Evolutionary conservation across 805 yeast genomes (phyloP), one percentile per base, ranked within the genome.

Genomic region (Barnettozyma sucrosica): DNA sequence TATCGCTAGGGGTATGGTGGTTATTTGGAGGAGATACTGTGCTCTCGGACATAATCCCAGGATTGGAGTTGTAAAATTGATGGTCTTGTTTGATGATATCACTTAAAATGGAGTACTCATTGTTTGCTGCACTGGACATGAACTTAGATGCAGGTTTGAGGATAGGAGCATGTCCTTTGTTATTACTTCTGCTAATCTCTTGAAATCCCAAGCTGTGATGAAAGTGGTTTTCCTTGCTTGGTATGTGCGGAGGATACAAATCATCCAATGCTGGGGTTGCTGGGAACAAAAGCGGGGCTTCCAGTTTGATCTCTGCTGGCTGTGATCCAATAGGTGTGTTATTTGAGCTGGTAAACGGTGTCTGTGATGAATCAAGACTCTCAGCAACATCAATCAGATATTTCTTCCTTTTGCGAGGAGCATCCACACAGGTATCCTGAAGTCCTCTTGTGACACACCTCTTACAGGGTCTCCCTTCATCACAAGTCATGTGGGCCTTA

Each of bases 401-500:
- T 64, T 92, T 92, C 67, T 86, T 85, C 52, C 79, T 74, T 66
- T 89, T 89, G 41, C 98, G 70, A 3, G 93, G 93, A 5, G 97
- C 97, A 67, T 93, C 97, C 28, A 78, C 79, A 67, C 98, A 92
- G 0, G 86, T 72, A 14, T 69, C 76, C 2, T 74, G 76, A 14
- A 89, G 66, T 0, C 90, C 92, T 58, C 89, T 73, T 25, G 71
- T 72, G 3, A 84, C 63, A 64, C 99, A 92, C 43, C 96, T 66
- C 46, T 75, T 74, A 59, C 99, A 92, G 0, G 96, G 96, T 34
- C 96, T 77, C 61, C 65, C 63, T 23, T 81, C 78, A 56, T 90
- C 97, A 65, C 99, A 92, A 0, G 97, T 87, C 73, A 90, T 79
- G 64, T 92, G 99, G 2, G 95, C 86, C 57, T 81, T 79, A 51